Evolutionary conservation across 2,329 filamentous ascomycete genomes (phyloP), one percentile per base, ranked within the genome.

Genomic region (Neonectria magnoliae): DNA sequence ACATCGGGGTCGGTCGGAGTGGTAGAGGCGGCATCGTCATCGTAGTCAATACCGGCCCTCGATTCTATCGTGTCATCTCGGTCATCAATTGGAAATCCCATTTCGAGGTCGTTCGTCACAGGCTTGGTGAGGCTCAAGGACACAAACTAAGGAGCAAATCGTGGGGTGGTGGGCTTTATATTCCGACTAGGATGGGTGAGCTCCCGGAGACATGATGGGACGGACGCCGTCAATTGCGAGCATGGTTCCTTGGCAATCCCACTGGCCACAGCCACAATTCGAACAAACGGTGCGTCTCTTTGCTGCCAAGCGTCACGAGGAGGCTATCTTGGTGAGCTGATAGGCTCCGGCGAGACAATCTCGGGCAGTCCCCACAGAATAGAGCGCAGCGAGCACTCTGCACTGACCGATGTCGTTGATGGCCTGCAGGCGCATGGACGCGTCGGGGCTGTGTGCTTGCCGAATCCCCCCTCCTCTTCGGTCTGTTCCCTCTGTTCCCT

Each of bases 61-160:
- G 67, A 61, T 72, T 74, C 72, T 74, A 74, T 74, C 54, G 69
- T 67, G 55, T 70, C 63, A 56, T 72, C 65, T 42, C 69, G 68
- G 52, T 68, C 72, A 72, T 73, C 63, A 48, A 64, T 68, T 57
- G 68, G 55, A 56, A 65, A 45, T 60, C 50, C 67, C 72, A 74
- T 74, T 65, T 70, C 72, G 71, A 69, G 60, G 63, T 66, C 53
- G 52, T 65, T 60, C 58, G 61, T 60, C 20, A 67, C 36, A 59
- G 64, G 69, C 64, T 71, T 56, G 62, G 62, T 71, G 69, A 74
- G 68, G 55, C 71, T 73, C 62, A 47, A 60, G 47, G 51, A 55
- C 59, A 52, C 63, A 38, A 51, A 44, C 56, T 33, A 51, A 16
- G 54, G 62, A 20, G 55, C 61, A 65, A 59, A 45, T n/a, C 38